A percentile compares a stretch with the other conserved stretches of the same genome.
Conservation (phyloP, 208 protist species). For the Wallacemonas sp. region DNA sequence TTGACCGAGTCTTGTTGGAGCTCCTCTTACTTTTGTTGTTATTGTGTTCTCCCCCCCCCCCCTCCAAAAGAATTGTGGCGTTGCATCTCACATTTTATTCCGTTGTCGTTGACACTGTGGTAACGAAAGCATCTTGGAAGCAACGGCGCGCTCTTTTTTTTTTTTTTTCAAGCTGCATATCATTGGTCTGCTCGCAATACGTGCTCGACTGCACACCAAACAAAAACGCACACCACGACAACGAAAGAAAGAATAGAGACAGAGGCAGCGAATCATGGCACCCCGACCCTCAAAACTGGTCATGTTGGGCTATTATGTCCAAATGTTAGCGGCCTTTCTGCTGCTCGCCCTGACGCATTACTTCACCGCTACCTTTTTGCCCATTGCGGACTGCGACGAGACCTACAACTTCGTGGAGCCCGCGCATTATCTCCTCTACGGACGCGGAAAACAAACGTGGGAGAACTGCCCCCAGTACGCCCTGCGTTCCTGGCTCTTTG, state of each 20-base stretch:
- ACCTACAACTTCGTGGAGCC: conserved; percentile 98
- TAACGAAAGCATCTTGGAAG: too few species aligned
- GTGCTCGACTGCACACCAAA: too few species aligned
- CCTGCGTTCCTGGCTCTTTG: conserved; percentile 92
- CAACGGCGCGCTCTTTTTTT: too few species aligned
- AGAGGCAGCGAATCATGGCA: not conserved
- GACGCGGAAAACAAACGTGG: conserved; percentile 95
- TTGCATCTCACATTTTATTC: too few species aligned
- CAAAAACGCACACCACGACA: conserved; percentile 3
- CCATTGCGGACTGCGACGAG: conserved; percentile 95
- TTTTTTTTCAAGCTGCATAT: too few species aligned
- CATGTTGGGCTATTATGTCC: conserved; percentile 28
- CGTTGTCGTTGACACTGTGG: too few species aligned
- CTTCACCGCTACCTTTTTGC: conserved; percentile 59
- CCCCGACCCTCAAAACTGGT: conserved; percentile 19
- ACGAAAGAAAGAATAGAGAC: not conserved
- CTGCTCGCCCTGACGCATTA: conserved; percentile 51
- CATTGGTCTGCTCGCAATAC: too few species aligned
- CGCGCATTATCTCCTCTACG: conserved; percentile 92
- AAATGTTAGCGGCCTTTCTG: conserved; percentile 50
- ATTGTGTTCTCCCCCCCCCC: not conserved
- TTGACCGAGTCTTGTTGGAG: too few species aligned
- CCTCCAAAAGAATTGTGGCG: not conserved
- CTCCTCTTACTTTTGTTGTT: not conserved
- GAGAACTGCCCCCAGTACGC: conserved; percentile 92